Base-by-base conservation (phyloP, 2,329 filamentous ascomycete genomes). In the Hyphodiscus sp. region DNA sequence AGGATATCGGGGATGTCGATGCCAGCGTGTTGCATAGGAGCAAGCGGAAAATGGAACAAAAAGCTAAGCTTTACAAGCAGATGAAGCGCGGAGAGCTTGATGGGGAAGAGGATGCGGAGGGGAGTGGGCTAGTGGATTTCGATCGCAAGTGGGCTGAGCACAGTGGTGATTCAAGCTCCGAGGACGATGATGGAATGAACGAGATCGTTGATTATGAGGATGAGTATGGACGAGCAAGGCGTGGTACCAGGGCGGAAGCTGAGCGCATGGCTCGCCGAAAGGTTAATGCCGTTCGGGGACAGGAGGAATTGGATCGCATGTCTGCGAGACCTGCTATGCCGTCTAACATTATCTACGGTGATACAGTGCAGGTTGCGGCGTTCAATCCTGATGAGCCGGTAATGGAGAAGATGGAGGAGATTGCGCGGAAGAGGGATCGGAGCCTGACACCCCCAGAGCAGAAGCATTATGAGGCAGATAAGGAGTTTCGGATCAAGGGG, bases 91-190 rank as follows among this genome's bases (percentile, higher is more conserved):
- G 92, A n/a, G 86, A 95, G 66, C 85, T 89, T 69, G 75, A 89
- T 8, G 47, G 47, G 0, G 23, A 26, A 1, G 80, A 87, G 60
- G 80, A 85, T 66, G 75, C 81, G 62, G 74, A 81, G 2, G 45
- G 29, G 43, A 81, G 84, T 61, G 78, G 81, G 20, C 79, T 95
- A 23, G 86, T 99, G 2, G 92, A 99, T 72, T 99, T 99, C 70
- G 94, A 97, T 71, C 79, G 86, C 56, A 99, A 97, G 73, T 97
- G 94, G 91, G 90, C 87, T 0, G 89, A 95, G 66, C 73, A 75
- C n/a, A 54, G 58, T n/a, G 53, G 56, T 48, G 47, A 66, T 19
- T 83, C 86, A 85, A 57, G 76, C 82, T 41, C 83, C 89, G 57
- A 73, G 7, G 70, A 69, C 2, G 70, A 73, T 2, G 73, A 74